Evolutionary conservation across 768 basidiomycete species (phyloP), one percentile per base, ranked within the genome.

Genomic region (Pulveroboletus ravenelii): DNA sequence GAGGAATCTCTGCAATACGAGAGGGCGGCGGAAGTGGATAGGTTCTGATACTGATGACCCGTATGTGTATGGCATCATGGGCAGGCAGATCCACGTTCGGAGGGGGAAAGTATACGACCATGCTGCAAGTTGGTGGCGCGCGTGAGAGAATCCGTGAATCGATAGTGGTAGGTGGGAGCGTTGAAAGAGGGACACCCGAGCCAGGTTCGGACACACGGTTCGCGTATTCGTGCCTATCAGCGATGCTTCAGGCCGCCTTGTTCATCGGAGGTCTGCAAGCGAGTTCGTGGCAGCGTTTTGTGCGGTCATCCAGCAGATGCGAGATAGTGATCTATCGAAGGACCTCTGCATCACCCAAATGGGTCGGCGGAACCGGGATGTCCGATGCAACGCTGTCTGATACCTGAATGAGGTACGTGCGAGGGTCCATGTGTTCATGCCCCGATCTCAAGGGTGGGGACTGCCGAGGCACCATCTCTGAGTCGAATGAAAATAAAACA

Each of bases 131-230:
- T n/a, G n/a, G 46, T 15, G 42, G 46, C 20, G n/a, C 35, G 40
- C 56, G 63, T 62, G 63, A 63, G 60, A 62, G 58, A 48, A 65
- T 65, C 60, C 51, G 60, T 53, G 48, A 50, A 56, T 47, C 47
- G 41, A 50, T 45, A 40, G 17, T 31, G 51, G 57, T 15, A 6
- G 18, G 55, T 59, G 39, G 29, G 45, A 51, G 42, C 18, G 47
- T 39, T 20, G 43, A 58, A 57, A 23, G 47, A 45, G 56, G 35
- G 35, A 2, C 32, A n/a, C 20, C 47, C n/a, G 37, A 45, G 50
- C 37, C 45, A 53, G 36, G 47, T 47, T 4, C 32, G 52, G 57
- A 47, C 18, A 8, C 29, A 42, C 41, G 36, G 29, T 41, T 39
- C 3, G 46, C 32, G 14, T 9, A 12, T 23, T n/a, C n/a, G 50